Evolutionary conservation across 1,284 basidiomycete genomes (phyloP).

Genomic region (Agaricales sp.): DNA sequence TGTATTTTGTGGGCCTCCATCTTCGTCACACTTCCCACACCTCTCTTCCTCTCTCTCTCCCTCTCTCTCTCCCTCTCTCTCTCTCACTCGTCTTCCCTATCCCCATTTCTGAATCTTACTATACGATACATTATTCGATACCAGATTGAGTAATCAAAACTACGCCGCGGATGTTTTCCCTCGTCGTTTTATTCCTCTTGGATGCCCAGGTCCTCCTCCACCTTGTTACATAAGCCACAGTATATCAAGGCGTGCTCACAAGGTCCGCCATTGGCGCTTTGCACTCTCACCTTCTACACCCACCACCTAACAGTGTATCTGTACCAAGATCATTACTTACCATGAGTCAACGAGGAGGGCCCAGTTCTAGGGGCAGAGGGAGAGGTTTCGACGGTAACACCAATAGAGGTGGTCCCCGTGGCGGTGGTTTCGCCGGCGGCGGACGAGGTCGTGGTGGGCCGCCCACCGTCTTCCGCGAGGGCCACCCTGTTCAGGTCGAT

Average conservation of each 20-base stretch:
- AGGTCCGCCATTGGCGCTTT: too few relatives aligned
- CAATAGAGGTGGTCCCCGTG: constrained; percentile 9
- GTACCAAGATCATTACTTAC: too few relatives aligned
- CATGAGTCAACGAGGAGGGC: too few relatives aligned
- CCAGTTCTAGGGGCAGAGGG: too few relatives aligned
- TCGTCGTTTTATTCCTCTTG: too few relatives aligned
- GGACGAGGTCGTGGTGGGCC: constrained; percentile 16
- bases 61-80: neutral
- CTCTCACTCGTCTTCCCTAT: neutral
- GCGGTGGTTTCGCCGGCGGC: constrained; percentile 17
- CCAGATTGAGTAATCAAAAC: too few relatives aligned
- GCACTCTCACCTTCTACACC: too few relatives aligned
- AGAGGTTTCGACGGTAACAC: constrained; percentile 12
- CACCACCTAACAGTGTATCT: too few relatives aligned
- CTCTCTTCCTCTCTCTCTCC: neutral
- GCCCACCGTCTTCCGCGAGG: constrained; percentile 31
- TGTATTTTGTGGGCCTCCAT: constrained; percentile 8
- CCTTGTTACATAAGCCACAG: too few relatives aligned
- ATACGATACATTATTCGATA: neutral
- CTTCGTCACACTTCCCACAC: constrained; percentile 3
- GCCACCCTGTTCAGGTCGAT: constrained; percentile 29
- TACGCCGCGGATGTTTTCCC: too few relatives aligned
- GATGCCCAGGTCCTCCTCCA: too few relatives aligned
- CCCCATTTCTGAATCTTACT: neutral
- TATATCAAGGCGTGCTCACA: too few relatives aligned